These are phyloP conservation scores for Hypoxylon sp. DNA, from an alignment of 2,329 filamentous ascomycete species.

Conservation along the genomic window DNA sequence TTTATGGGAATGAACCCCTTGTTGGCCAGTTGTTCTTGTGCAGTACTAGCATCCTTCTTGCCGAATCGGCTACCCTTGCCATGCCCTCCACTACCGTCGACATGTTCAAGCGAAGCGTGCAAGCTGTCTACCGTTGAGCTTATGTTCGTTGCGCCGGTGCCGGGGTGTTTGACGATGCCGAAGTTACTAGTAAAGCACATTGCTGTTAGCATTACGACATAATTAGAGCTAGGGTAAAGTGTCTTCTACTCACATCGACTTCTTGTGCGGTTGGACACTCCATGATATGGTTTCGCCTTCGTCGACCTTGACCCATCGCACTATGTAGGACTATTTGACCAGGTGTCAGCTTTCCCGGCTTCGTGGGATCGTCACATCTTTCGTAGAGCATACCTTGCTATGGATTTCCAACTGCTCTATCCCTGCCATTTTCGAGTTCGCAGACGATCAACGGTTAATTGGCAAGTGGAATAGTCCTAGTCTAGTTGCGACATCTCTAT, in stretches of 20 bases:
- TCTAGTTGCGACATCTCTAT: slow-evolving; percentile 27
- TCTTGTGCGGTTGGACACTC: slow-evolving; percentile 98
- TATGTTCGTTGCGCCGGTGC: slow-evolving; percentile 70
- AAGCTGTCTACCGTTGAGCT: slow-evolving; percentile 60
- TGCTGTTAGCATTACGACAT: slow-evolving; percentile 36
- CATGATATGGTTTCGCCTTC: slow-evolving; percentile 94
- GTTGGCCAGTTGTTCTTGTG: slow-evolving; percentile 72
- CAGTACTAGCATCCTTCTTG: slow-evolving; percentile 70
- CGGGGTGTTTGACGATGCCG: slow-evolving; percentile 96
- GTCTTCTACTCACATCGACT: slow-evolving; percentile 78
- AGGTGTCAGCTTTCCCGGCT: slow-evolving; percentile 34
- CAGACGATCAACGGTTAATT: slow-evolving; percentile 21
- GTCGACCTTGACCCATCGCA: slow-evolving; percentile 95
- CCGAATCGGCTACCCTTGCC: slow-evolving; percentile 63
- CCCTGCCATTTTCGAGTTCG: slow-evolving; percentile 76
- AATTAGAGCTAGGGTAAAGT: slow-evolving; percentile 4
- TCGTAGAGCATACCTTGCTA: slow-evolving; percentile 79
- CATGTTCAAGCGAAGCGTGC: slow-evolving; percentile 62
- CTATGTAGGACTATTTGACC: slow-evolving; percentile 85
- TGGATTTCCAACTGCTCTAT: slow-evolving; percentile 98
- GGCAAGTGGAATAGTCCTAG: slow-evolving; percentile 9
- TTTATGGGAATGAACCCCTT: slow-evolving; percentile 78
- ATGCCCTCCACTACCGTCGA: slow-evolving; percentile 52
- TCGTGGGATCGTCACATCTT: slow-evolving; percentile 4
- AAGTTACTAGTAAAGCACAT: slow-evolving; percentile 75